These are phyloP conservation scores for Yamagishiella unicocca DNA, from an alignment of 139 green algal species.

Conservation along the genomic window DNA sequence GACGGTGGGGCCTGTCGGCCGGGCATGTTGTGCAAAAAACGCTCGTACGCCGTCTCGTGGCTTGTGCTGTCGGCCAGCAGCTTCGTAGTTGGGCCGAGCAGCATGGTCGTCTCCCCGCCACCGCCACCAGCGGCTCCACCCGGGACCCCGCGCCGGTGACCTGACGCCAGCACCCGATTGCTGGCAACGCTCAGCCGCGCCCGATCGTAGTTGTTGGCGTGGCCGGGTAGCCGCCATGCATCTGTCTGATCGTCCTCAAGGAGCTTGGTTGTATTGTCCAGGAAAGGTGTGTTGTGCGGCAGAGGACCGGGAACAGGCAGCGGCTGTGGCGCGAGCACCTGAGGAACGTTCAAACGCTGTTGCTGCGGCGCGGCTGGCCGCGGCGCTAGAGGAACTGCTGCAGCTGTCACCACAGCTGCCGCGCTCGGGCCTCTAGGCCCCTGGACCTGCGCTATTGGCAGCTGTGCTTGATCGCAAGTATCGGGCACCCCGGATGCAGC, in stretches of 20 bases:
- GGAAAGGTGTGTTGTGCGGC: conserved; percentile 9
- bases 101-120: conserved; percentile 26
- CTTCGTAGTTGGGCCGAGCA: conserved; percentile 41
- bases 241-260: conserved; percentile 41
- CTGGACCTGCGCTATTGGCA: no score
- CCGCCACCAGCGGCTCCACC: neutral
- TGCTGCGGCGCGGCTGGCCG: no score
- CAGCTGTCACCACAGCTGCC: no score
- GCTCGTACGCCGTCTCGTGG: conserved; percentile 15
- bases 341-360: neutral
- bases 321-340: neutral
- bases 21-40: neutral
- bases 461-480: no score
- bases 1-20: neutral
- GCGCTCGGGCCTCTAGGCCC: no score
- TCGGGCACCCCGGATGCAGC: no score
- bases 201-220: neutral
- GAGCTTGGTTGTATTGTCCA: conserved; percentile 59
- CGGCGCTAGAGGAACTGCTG: no score
- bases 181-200: conserved; percentile 51
- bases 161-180: conserved; percentile 32
- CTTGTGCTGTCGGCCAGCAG: conserved; percentile 76
- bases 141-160: neutral
- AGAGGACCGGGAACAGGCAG: neutral
- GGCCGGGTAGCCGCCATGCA: conserved; percentile 4